Base-by-base conservation (phyloP, 2,329 filamentous ascomycete genomes). In the Taxawa tesnikishii region DNA sequence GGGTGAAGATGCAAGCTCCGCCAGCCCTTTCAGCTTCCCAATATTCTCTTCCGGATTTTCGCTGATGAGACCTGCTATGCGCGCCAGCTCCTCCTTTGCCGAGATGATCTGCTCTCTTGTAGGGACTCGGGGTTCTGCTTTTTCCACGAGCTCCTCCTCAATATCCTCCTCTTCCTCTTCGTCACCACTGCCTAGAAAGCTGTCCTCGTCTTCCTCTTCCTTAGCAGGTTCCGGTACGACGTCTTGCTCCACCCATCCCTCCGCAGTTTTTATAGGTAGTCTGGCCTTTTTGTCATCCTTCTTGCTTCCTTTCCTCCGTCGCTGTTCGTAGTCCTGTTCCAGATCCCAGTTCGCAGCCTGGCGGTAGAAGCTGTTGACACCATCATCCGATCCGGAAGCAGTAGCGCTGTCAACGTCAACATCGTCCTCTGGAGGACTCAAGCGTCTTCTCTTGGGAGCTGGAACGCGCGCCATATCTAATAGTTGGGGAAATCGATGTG, bases 31-130 rank as follows among this genome's bases (percentile, higher is more conserved):
- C 62, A 96, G 79, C 13, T 77, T 73, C 26, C 75, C 75, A 25
- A 79, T 71, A 53, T 98, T 77, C 52, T 94, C 88, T 53, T 98
- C 92, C 0, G 90, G 90, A 39, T 90, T 79, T 54, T 96, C 87
- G 47, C 90, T 94, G 48, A 98, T 69, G 31, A 78, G 62, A 29
- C 70, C 68, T 3, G 87, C 90, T 38, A 92, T 72, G 46, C 79
- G 78, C 13, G 90, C 88, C 35, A 98, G 62, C 49, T 96, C 87
- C 52, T 96, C 90, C 55, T 98, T 93, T 7, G 87, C 85, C 40
- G 81, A 73, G 15, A 83, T 30, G 30, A 98, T 81, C 55, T 94
- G 83, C 48, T 93, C 73, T 37, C 78, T 71, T 41, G 79, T 67
- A 1, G 85, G 75, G 17, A 92, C 63, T 43, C 75, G 70, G 2